phyloP scores from a whole-genome alignment of 2,329 filamentous ascomycete species.

The Neocucurbitaria cava region DNA sequence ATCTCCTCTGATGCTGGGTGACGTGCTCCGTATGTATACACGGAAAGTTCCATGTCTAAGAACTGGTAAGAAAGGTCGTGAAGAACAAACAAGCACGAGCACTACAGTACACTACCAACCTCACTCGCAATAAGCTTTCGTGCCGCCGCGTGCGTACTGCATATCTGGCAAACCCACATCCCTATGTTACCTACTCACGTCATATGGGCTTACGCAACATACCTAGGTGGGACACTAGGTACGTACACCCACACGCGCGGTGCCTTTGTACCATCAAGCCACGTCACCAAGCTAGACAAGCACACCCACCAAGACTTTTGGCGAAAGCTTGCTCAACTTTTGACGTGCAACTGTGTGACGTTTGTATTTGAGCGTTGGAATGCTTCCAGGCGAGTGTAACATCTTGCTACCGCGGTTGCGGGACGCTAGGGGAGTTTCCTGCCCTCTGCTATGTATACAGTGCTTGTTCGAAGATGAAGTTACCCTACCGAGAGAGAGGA shows the following conservation, averaged over 20 bases:
- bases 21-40: background rate
- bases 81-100: background rate
- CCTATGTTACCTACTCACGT: too few relatives aligned
- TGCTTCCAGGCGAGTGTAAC: background rate
- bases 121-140: background rate
- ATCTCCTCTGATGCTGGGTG: background rate
- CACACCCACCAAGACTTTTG: background rate
- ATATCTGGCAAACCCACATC: too few relatives aligned
- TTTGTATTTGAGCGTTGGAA: background rate
- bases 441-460: too few relatives aligned
- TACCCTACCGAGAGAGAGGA: too few relatives aligned
- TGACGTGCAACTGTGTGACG: background rate
- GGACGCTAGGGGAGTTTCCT: too few relatives aligned
- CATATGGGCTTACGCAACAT: too few relatives aligned
- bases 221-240: background rate
- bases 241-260: background rate
- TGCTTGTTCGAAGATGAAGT: too few relatives aligned
- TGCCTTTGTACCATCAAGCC: background rate
- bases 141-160: background rate
- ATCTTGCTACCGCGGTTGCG: background rate
- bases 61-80: background rate
- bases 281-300: background rate
- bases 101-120: too few relatives aligned
- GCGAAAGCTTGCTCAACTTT: background rate
- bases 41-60: background rate